phyloP scores from a whole-genome alignment of 2,329 filamentous ascomycete species.

The Mycosphaerella sp. region DNA sequence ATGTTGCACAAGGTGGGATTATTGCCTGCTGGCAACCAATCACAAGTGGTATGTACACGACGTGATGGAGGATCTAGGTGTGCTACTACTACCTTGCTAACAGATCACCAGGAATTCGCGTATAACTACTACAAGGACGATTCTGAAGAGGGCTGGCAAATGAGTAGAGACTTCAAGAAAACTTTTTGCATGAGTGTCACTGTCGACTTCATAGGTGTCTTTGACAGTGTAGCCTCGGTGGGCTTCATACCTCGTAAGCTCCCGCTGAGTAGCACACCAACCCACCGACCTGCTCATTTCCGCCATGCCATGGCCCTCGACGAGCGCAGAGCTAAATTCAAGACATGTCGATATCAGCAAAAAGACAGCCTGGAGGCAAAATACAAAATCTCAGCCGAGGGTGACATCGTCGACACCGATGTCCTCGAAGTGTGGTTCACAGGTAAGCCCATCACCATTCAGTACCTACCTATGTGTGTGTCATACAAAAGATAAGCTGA shows the following conservation, averaged over 20 bases:
- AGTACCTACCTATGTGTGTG: no score
- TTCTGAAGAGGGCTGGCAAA: slow-evolving; percentile 35
- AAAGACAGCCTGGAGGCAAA: slow-evolving; percentile 22
- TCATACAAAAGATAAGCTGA: no score
- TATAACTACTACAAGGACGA: slow-evolving; percentile 44
- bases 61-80: background rate
- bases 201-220: slow-evolving; percentile 42
- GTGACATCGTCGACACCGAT: slow-evolving; percentile 16
- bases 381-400: slow-evolving; percentile 19
- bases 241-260: slow-evolving; percentile 38
- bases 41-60: slow-evolving; percentile 29
- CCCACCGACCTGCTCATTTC: slow-evolving; percentile 35
- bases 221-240: slow-evolving; percentile 40
- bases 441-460: no score
- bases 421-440: slow-evolving; percentile 41
- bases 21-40: slow-evolving; percentile 31
- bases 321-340: slow-evolving; percentile 43
- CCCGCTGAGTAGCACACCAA: slow-evolving; percentile 37
- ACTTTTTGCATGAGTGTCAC: slow-evolving; percentile 42
- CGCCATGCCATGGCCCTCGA: slow-evolving; percentile 43
- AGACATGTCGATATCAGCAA: slow-evolving; percentile 36
- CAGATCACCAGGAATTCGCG: slow-evolving; percentile 32
- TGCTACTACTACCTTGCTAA: background rate
- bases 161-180: slow-evolving; percentile 40
- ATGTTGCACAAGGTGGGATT: slow-evolving; percentile 42